Conservation (phyloP, 306 rosid genomes). For the Fragaria nilgerrensis region DNA sequence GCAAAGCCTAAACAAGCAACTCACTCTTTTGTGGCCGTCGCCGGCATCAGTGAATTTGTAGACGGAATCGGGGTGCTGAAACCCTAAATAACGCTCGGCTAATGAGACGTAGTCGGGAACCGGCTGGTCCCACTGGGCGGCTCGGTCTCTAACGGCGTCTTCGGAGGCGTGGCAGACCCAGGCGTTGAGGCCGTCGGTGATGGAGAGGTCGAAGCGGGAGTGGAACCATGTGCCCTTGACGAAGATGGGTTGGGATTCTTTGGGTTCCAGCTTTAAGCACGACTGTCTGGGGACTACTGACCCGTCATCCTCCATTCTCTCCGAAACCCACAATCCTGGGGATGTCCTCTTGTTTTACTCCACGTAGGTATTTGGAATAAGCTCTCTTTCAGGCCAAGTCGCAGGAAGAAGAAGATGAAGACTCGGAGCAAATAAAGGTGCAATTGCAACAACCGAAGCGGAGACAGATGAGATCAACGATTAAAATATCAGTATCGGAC, state of each 20-base stretch:
- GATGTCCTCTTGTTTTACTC: too few relatives aligned
- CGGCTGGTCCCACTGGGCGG: conserved; percentile 92
- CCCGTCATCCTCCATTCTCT: not conserved
- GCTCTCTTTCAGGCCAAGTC: too few relatives aligned
- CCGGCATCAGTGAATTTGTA: conserved; percentile 74
- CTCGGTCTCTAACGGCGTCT: conserved; percentile 67
- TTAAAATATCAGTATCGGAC: too few relatives aligned
- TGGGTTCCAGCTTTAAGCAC: conserved; percentile 57
- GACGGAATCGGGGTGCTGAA: conserved; percentile 63
- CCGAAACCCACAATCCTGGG: not conserved
- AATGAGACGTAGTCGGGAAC: conserved; percentile 52
- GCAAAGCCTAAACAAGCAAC: not conserved
- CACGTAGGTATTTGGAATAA: too few relatives aligned
- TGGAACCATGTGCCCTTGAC: conserved; percentile 67
- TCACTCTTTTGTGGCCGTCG: conserved; percentile 60
- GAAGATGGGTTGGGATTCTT: conserved; percentile 43
- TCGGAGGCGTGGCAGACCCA: conserved; percentile 74
- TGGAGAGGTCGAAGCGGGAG: conserved; percentile 58
- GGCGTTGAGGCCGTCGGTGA: conserved; percentile 65
- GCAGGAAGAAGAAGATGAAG: too few relatives aligned
- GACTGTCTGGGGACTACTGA: conserved; percentile 36
- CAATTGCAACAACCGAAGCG: too few relatives aligned
- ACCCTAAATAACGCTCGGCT: conserved; percentile 71
- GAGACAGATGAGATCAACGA: too few relatives aligned
- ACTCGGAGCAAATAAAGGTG: too few relatives aligned